Percentiles rank a stretch among this genome's conserved stretches.
These are phyloP conservation scores for Fagus crenata DNA, from an alignment of 306 rosid genomes.

Conservation along the genomic window DNA sequence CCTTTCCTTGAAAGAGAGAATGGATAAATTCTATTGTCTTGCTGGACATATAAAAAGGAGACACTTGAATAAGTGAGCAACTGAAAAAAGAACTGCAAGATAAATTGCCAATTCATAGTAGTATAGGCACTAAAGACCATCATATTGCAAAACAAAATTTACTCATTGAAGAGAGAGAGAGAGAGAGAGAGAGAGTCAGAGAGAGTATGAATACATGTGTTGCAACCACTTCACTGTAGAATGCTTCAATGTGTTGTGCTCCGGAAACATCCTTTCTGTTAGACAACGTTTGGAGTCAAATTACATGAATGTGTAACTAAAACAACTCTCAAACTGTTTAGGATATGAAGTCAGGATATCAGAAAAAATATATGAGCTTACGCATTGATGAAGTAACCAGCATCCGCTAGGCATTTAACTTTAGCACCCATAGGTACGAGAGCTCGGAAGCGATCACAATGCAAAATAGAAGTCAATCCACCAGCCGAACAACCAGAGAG, in stretches of 20 bases:
- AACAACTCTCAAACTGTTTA: not conserved
- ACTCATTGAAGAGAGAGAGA: not conserved
- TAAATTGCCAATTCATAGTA: not conserved
- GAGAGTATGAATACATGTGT: constrained; percentile 59
- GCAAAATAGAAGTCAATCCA: constrained; percentile 78
- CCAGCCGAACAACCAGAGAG: constrained; percentile 99
- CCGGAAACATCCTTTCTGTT: constrained; percentile 89
- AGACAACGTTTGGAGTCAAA: constrained; percentile 18
- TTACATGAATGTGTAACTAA: constrained; percentile 11
- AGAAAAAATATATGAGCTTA: constrained; percentile 33
- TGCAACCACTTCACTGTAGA: constrained; percentile 59
- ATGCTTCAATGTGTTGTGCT: constrained; percentile 51
- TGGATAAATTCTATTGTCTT: not conserved
- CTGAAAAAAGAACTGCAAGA: not conserved
- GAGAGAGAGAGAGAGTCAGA: constrained; percentile 23
- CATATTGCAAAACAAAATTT: not conserved
- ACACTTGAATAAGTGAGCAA: not conserved
- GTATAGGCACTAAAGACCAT: not conserved
- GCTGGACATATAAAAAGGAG: not conserved
- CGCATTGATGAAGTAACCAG: constrained; percentile 87
- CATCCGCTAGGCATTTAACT: constrained; percentile 91
- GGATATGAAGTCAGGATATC: constrained; percentile 10
- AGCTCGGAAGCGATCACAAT: constrained; percentile 78
- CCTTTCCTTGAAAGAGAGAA: constrained; percentile 8
- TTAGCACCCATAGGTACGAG: constrained; percentile 54